These are phyloP conservation scores for Coemansia sp. DNA, from an alignment of 192 early-diverging fungal genomes.

Conservation along the genomic window DNA sequence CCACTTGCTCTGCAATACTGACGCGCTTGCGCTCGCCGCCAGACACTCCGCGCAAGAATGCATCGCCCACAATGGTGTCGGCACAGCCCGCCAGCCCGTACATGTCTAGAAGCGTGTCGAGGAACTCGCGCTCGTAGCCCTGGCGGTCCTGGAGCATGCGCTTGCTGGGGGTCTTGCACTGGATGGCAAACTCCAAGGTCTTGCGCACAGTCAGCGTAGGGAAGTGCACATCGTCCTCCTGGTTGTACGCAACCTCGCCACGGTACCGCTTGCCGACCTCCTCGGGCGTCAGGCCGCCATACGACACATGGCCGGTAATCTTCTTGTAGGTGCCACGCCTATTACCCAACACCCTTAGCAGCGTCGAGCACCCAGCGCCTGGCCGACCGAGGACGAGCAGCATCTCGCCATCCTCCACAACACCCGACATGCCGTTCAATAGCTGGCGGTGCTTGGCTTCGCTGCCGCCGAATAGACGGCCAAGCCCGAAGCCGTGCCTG, in stretches of 20 bases:
- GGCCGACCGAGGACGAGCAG: constrained; percentile 67
- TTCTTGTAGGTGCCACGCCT: constrained; percentile 55
- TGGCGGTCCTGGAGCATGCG: constrained; percentile 70
- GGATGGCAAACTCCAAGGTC: constrained; percentile 74
- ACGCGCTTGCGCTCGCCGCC: constrained; percentile 79
- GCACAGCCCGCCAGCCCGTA: constrained; percentile 53
- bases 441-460: constrained; percentile 36
- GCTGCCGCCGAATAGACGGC: neutral
- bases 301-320: constrained; percentile 61
- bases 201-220: constrained; percentile 76
- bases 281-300: constrained; percentile 64
- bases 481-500: constrained; percentile 26
- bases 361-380: constrained; percentile 65
- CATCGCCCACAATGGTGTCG: constrained; percentile 65
- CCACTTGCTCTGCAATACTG: constrained; percentile 75
- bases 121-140: constrained; percentile 48
- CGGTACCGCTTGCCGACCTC: constrained; percentile 63
- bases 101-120: constrained; percentile 57
- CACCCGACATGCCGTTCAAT: constrained; percentile 61
- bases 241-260: constrained; percentile 75
- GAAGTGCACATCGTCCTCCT: constrained; percentile 80
- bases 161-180: constrained; percentile 69
- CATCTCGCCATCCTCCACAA: constrained; percentile 71
- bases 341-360: constrained; percentile 64
- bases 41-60: constrained; percentile 74